phyloP scores from a whole-genome alignment of 495 filamentous ascomycete species.

The Neurospora sp. region DNA sequence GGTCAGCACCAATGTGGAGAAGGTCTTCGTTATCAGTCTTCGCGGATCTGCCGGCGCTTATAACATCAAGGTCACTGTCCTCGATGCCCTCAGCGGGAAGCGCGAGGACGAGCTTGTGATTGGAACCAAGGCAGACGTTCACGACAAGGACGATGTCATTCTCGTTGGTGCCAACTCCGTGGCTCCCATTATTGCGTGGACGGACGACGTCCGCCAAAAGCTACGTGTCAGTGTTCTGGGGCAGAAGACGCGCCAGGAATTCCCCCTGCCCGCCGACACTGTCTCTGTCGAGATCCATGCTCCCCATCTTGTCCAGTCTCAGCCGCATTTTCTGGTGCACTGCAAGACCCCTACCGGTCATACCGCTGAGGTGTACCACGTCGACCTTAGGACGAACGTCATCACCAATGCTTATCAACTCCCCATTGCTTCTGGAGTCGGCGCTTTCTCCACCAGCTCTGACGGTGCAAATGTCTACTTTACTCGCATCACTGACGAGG shows the following conservation, averaged over 20 bases:
- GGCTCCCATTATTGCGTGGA: slow-evolving; percentile 73
- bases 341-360: slow-evolving; percentile 60
- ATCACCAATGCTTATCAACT: slow-evolving; percentile 68
- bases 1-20: slow-evolving; percentile 62
- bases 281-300: slow-evolving; percentile 63
- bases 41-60: slow-evolving; percentile 57
- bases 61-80: slow-evolving; percentile 60
- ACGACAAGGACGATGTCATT: slow-evolving; percentile 55
- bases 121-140: slow-evolving; percentile 63
- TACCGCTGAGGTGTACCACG: slow-evolving; percentile 78
- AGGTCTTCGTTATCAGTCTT: slow-evolving; percentile 68
- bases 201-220: slow-evolving; percentile 54
- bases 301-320: slow-evolving; percentile 55
- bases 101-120: slow-evolving; percentile 55
- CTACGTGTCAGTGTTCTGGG: slow-evolving; percentile 77
- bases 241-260: slow-evolving; percentile 50
- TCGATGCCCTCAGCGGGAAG: slow-evolving; percentile 63
- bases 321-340: slow-evolving; percentile 77
- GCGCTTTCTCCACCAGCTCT: slow-evolving; percentile 70
- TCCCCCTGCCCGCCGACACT: slow-evolving; percentile 48
- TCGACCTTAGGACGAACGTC: slow-evolving; percentile 55
- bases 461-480: slow-evolving; percentile 79
- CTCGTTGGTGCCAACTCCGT: slow-evolving; percentile 79
- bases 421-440: slow-evolving; percentile 54
- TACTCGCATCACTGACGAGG: slow-evolving; percentile 62